phyloP scores from a whole-genome alignment of 768 basidiomycete genomes.

The Leccinum broughii region DNA sequence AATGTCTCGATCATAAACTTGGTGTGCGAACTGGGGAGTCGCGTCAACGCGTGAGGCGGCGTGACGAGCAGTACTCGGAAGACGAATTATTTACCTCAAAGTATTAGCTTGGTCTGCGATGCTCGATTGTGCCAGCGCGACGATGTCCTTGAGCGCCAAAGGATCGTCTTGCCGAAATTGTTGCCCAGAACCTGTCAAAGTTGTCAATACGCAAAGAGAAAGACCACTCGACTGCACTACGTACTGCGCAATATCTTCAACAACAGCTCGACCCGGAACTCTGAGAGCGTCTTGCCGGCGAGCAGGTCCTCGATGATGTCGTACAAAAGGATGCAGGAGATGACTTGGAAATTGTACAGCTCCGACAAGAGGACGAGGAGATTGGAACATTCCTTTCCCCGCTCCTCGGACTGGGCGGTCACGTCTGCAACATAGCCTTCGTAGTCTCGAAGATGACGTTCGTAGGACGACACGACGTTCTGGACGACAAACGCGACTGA shows the following conservation, averaged over 20 bases:
- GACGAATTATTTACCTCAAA: slow-evolving; percentile 45
- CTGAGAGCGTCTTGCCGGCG: slow-evolving; percentile 53
- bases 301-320: slow-evolving; percentile 83
- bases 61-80: background rate
- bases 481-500: slow-evolving; percentile 85
- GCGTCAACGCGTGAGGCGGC: slow-evolving; percentile 1
- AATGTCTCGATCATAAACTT: slow-evolving; percentile 96
- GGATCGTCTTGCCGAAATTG: slow-evolving; percentile 94
- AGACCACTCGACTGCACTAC: slow-evolving; percentile 20
- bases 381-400: slow-evolving; percentile 89
- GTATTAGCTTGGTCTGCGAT: slow-evolving; percentile 50
- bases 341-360: slow-evolving; percentile 94
- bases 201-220: slow-evolving; percentile 5
- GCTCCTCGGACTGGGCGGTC: slow-evolving; percentile 34
- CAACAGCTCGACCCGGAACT: slow-evolving; percentile 83
- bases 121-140: slow-evolving; percentile 75
- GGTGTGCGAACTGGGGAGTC: slow-evolving; percentile 69
- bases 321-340: slow-evolving; percentile 86
- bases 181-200: slow-evolving; percentile 74
- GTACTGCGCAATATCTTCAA: slow-evolving; percentile 82
- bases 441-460: slow-evolving; percentile 49
- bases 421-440: slow-evolving; percentile 13
- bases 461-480: slow-evolving; percentile 64
- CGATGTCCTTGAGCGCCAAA: slow-evolving; percentile 86
- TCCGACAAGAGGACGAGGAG: slow-evolving; percentile 86